phyloP scores from a whole-genome alignment of 768 basidiomycete species.

The Termitomyces sp. region DNA sequence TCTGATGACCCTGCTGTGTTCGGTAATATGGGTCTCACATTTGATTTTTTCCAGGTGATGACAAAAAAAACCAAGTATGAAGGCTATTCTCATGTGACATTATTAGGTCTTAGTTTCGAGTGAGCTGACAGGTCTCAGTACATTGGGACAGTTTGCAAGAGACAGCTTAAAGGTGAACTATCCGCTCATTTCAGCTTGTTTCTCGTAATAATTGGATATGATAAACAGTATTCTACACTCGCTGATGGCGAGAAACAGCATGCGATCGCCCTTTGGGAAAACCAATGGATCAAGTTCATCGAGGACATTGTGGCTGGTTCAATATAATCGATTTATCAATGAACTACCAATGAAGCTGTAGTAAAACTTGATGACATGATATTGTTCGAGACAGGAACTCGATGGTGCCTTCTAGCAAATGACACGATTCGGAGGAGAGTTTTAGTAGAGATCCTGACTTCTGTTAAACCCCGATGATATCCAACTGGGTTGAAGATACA shows the following conservation, averaged over 20 bases:
- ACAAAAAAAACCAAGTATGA: background rate
- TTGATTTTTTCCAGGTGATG: slow-evolving; percentile 70
- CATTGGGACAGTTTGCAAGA: slow-evolving; percentile 56
- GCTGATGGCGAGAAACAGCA: slow-evolving; percentile 37
- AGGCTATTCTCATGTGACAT: background rate
- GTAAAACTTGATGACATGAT: background rate
- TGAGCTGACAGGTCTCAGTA: slow-evolving; percentile 59
- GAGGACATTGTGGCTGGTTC: background rate
- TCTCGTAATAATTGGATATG: background rate
- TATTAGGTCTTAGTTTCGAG: slow-evolving; percentile 59
- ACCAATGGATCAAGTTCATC: slow-evolving; percentile 15
- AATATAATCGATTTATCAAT: background rate
- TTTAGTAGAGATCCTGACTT: too few species aligned
- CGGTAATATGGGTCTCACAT: slow-evolving; percentile 73
- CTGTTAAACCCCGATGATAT: too few species aligned
- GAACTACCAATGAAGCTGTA: background rate
- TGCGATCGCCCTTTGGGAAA: slow-evolving; percentile 23
- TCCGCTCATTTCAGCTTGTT: background rate
- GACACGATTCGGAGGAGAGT: too few species aligned
- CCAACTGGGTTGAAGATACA: background rate
- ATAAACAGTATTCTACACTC: slow-evolving; percentile 48
- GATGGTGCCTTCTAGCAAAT: too few species aligned
- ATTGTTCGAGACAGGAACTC: too few species aligned
- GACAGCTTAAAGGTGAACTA: slow-evolving; percentile 54
- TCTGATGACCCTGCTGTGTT: slow-evolving; percentile 78